Base-by-base conservation (phyloP, 257 asterid genomes). In the Petrea volubilis region DNA sequence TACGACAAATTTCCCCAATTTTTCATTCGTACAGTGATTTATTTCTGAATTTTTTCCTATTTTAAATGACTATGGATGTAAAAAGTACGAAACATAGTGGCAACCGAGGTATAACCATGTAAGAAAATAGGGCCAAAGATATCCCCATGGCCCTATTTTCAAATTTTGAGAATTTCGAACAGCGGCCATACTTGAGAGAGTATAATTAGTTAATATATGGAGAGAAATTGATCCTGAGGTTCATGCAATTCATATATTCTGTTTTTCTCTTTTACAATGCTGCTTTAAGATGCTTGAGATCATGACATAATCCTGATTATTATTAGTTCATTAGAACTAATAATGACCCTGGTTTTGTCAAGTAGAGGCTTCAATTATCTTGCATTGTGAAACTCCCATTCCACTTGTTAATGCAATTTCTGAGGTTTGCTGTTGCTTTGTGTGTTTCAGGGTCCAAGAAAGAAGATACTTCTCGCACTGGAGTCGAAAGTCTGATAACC, bases 371-470 rank as follows among this genome's bases (percentile, higher is more conserved):
- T n/a, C 68, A 41, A 64, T 66, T 50, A 7, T 44, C 36, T 7
- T 51, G 55, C 29, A 40, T 18, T 49, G 15, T 49, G 74, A 27
- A 0, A 15, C 14, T 18, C 43, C 5, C 15, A 21, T 28, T n/a
- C 52, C 15, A 46, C 6, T 15, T 55, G 29, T 34, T 43, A 9
- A 55, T 43, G 75, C 63, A 17, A 38, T 28, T 67, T 58, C 27
- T 51, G 33, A 28, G 24, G 65, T 52, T 59, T 71, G 57, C 43
- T 28, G 33, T 49, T 57, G 50, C n/a, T n/a, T n/a, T n/a, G n/a
- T n/a, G 62, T 76, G 64, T 76, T 83, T 67, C 85, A 90, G 96
- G 97, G 96, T 65, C 95, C 96, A 40, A 90, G 96, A 74, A 90
- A 90, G 89, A 90, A 90, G 91, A 90, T 90, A 79, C 85, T 88